Percentiles rank a stretch among this genome's conserved stretches.
Conservation (phyloP, 441 rosid species). For the Gossypium trilobum region DNA sequence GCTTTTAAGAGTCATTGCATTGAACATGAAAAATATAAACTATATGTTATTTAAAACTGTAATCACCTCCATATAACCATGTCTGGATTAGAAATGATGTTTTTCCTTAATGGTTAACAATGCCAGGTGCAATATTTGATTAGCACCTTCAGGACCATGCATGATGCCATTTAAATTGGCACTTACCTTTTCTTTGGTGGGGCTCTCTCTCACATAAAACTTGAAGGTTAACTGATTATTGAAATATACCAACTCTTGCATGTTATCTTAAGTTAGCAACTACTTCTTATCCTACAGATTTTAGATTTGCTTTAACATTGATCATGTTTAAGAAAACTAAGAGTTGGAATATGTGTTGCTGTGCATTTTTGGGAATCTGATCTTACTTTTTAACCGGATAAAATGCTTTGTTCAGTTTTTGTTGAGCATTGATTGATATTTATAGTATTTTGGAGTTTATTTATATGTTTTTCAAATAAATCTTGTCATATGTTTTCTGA, state of each 20-base stretch:
- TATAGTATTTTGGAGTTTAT: not conserved
- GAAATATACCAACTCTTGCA: not conserved
- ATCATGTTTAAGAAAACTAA: not conserved
- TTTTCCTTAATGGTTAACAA: not conserved
- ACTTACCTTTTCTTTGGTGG: not conserved
- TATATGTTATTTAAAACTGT: not conserved
- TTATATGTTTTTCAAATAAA: not conserved
- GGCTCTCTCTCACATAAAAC: not conserved
- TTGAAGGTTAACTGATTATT: not conserved
- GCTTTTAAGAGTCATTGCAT: not conserved
- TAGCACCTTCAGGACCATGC: not conserved
- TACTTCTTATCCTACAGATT: conserved; percentile 1
- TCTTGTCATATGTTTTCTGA: not conserved
- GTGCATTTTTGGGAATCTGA: not conserved
- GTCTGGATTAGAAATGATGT: not conserved
- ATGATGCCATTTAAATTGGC: not conserved
- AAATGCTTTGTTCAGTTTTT: not conserved
- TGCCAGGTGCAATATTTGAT: not conserved
- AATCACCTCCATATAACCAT: not conserved
- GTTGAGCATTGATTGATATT: not conserved
- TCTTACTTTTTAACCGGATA: not conserved
- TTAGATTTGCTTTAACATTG: not conserved
- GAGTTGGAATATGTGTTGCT: not conserved
- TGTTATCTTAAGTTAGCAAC: not conserved
- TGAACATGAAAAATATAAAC: not conserved